Evolutionary conservation across 2,329 filamentous ascomycete genomes (phyloP).

Genomic region (Curvularia sp.): DNA sequence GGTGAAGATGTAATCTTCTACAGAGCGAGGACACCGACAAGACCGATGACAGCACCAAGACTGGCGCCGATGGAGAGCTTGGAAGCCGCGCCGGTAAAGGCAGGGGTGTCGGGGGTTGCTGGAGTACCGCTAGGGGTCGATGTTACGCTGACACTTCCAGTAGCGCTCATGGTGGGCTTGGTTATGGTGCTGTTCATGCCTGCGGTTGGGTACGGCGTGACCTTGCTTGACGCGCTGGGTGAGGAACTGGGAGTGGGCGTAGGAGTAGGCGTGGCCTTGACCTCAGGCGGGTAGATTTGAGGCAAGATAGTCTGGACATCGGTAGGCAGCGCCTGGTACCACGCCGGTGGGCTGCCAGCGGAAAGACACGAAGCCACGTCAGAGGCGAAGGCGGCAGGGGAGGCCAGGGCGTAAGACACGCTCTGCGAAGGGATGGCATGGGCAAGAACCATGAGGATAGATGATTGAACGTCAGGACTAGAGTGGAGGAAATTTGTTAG

Average conservation of each 20-base stretch:
- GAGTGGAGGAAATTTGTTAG: constrained; percentile 18
- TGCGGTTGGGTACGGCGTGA: constrained; percentile 11
- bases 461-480: constrained; percentile 41
- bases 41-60: constrained; percentile 51
- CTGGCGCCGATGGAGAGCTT: constrained; percentile 49
- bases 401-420: constrained; percentile 52
- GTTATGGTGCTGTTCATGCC: constrained; percentile 12
- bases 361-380: constrained; percentile 55
- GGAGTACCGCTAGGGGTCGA: constrained; percentile 13
- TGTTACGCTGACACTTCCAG: constrained; percentile 14
- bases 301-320: constrained; percentile 56
- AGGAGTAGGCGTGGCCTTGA: constrained; percentile 30
- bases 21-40: constrained; percentile 55
- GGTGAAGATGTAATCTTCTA: constrained; percentile 35
- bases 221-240: constrained; percentile 2
- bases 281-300: constrained; percentile 41
- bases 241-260: constrained; percentile 2
- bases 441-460: constrained; percentile 53
- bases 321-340: constrained; percentile 56
- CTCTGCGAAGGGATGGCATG: constrained; percentile 56
- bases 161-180: constrained; percentile 20
- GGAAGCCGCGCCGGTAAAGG: constrained; percentile 40
- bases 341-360: constrained; percentile 53
- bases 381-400: constrained; percentile 51
- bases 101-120: constrained; percentile 14